Evolutionary conservation across 225 moss, liverwort and hornwort genomes (phyloP).

Genomic region (Ulota crispa): DNA sequence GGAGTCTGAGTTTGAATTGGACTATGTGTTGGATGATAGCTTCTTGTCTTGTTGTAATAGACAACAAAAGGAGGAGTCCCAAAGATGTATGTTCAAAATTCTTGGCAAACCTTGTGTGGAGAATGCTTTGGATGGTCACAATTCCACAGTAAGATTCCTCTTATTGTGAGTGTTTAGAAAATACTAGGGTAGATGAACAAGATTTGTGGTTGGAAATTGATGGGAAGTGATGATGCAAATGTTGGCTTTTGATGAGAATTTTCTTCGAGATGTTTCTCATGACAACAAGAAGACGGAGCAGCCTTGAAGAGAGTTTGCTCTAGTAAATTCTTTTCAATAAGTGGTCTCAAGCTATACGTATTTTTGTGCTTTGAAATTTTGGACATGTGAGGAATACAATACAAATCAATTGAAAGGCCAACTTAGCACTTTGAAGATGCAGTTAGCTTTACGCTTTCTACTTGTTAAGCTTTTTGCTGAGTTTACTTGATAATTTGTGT

Average conservation of each 20-base stretch:
- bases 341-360: not conserved
- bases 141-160: constrained; percentile 50
- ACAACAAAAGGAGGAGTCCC: constrained; percentile 67
- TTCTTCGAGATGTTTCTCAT: not conserved
- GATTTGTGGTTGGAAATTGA: not conserved
- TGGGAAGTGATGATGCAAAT: not conserved
- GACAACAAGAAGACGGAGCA: not conserved
- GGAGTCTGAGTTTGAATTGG: constrained; percentile 59
- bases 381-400: not conserved
- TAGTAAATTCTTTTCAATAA: not conserved
- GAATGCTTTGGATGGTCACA: constrained; percentile 68
- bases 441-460: not conserved
- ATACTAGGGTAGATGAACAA: not conserved
- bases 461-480: not conserved
- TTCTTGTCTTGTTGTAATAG: constrained; percentile 46
- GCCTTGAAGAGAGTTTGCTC: not conserved
- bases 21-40: constrained; percentile 72
- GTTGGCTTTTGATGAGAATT: not conserved
- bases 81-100: constrained; percentile 60
- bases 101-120: constrained; percentile 77
- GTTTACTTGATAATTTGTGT: not conserved
- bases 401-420: not conserved
- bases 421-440: not conserved
- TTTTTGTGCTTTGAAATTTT: not conserved
- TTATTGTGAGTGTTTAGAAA: not conserved